Evolutionary conservation across 139 green algal species (phyloP).

Genomic region (Auxenochlorella pyrenoidosa): DNA sequence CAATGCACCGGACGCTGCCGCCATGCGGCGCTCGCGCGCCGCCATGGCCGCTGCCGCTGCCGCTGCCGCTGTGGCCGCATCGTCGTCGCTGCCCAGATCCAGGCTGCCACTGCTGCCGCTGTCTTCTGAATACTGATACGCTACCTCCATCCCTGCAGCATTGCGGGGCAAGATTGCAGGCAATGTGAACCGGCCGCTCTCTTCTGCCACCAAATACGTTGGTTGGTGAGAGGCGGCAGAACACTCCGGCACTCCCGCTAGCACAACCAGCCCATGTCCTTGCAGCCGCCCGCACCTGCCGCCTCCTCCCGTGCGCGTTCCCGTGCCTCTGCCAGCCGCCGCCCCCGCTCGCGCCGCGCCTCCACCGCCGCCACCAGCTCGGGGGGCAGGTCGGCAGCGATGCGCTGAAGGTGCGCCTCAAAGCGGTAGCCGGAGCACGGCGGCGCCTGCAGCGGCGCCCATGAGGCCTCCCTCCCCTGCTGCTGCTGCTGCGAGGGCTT

Average conservation of each 20-base stretch:
- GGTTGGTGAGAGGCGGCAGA: too few relatives aligned
- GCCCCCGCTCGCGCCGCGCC: not conserved
- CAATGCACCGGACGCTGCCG: not conserved
- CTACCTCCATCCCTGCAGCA: not conserved
- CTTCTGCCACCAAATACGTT: too few relatives aligned
- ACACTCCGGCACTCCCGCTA: too few relatives aligned
- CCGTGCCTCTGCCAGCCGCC: not conserved
- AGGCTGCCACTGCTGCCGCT: constrained; percentile 22
- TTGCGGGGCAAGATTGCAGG: not conserved
- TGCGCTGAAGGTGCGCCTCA: constrained; percentile 12
- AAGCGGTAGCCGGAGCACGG: not conserved
- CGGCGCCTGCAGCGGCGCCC: constrained; percentile 23
- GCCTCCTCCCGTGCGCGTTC: not conserved
- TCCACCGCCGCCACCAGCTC: constrained; percentile 19
- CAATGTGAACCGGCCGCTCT: too few relatives aligned
- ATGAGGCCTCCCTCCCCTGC: not conserved
- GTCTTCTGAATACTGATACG: not conserved
- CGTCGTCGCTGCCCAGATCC: constrained; percentile 5
- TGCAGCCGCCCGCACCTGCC: not conserved
- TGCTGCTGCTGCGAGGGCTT: not conserved
- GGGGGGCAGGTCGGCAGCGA: not conserved
- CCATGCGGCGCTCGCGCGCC: not conserved
- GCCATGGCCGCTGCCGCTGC: constrained; percentile 3
- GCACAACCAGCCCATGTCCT: not conserved
- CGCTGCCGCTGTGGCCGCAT: constrained; percentile 2